Conservation (phyloP, 139 green algal species). For the Volvox reticuliferus region DNA sequence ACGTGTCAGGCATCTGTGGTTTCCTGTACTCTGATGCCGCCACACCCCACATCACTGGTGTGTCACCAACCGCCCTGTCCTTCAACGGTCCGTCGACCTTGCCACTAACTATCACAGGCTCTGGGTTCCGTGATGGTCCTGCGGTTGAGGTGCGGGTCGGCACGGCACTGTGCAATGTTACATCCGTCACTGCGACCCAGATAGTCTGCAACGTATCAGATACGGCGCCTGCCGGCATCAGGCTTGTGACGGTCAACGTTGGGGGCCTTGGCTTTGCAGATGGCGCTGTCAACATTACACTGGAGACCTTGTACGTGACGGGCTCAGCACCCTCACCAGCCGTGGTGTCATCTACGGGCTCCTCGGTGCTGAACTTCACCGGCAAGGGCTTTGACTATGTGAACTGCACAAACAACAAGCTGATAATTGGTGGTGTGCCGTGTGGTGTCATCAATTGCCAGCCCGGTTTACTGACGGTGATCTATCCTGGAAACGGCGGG, state of each 20-base stretch:
- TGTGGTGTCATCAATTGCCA: background rate
- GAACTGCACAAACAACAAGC: constrained; percentile 39
- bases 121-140: background rate
- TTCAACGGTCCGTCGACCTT: constrained; percentile 17
- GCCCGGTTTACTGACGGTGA: background rate
- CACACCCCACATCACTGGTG: constrained; percentile 43
- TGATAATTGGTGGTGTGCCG: background rate
- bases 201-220: constrained; percentile 1
- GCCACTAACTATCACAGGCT: constrained; percentile 51
- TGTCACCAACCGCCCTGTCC: constrained; percentile 19
- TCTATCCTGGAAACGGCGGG: background rate
- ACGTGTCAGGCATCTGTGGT: constrained; percentile 19
- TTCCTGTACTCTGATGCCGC: constrained; percentile 41
- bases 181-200: background rate
- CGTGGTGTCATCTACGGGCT: background rate
- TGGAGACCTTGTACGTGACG: constrained; percentile 37
- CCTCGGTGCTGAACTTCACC: constrained; percentile 22
- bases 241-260: constrained; percentile 14
- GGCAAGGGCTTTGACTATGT: constrained; percentile 51
- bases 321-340: background rate
- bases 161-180: background rate
- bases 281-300: background rate
- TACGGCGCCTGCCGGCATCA: constrained; percentile 3
- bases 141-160: background rate
- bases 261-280: background rate